Evolutionary conservation across 768 basidiomycete species (phyloP), one percentile per base, ranked within the genome.

Genomic region (Serendipita vermifera): DNA sequence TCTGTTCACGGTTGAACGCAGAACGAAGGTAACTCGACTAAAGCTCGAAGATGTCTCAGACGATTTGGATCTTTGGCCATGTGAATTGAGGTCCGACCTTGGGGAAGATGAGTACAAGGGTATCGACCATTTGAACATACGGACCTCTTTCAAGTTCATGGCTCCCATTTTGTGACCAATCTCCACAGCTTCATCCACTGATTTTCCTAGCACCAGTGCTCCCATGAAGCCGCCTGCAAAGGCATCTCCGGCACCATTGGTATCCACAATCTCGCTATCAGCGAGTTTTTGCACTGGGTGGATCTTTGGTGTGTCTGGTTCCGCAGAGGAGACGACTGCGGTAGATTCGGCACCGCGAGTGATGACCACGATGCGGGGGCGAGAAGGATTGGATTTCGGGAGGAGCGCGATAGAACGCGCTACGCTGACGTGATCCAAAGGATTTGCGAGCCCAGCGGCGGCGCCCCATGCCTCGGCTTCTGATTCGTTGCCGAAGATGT

Each of bases 201-300:
- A 70, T 76, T 89, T 96, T 11, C 90, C 92, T 33, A 77, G 68
- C 54, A 88, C 82, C 56, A 79, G 75, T 1, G 85, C 93, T 53
- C 89, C 96, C 55, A 97, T 70, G 78, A 98, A 93, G 35, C 88
- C 96, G 57, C 94, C 96, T 24, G 92, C 91, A 64, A 99, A 98
- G 38, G 89, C 90, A 67, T 99, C 94, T 38, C 96, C 96, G 20
- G 96, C 96, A 54, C 89, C 96, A 69, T 99, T 99, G 46, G 96
- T 98, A 68, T 99, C 96, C 58, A 96, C 84, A 62, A 96, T 92
- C 68, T 82, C 63, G 36, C 73, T 76, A 55, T 76, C 74, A 41
- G 65, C 62, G 58, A 94, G 71, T 35, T 75, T 71, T 54, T 72
- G 66, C 51, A 94, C 88, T 3, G 72, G 57, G 68, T 73, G 84